These are phyloP conservation scores for Dioscorea alata DNA, from an alignment of 106 monocot genomes.

Conservation along the genomic window DNA sequence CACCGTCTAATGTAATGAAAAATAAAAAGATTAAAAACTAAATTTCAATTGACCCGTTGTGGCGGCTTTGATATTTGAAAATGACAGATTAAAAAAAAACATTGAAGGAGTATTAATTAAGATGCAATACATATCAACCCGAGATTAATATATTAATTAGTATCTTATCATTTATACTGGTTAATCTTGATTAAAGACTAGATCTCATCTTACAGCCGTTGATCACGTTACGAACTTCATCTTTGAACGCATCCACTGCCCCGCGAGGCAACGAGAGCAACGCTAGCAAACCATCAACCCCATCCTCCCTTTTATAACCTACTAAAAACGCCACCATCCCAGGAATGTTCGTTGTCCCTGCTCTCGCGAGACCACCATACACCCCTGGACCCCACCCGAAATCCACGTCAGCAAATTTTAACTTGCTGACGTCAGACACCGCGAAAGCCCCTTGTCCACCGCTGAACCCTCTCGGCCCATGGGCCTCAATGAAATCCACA, in stretches of 20 bases:
- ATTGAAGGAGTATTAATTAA: too few relatives aligned
- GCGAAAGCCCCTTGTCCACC: constrained; percentile 3
- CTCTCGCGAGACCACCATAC: constrained; percentile 5
- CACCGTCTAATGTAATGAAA: too few relatives aligned
- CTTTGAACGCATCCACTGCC: constrained; percentile 5
- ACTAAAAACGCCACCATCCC: constrained; percentile 7
- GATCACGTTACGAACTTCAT: background rate
- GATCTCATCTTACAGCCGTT: too few relatives aligned
- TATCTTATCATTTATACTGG: too few relatives aligned
- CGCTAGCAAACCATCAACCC: constrained; percentile 7
- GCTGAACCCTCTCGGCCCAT: background rate
- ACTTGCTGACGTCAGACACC: constrained; percentile 4
- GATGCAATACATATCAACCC: too few relatives aligned
- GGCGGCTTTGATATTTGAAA: too few relatives aligned
- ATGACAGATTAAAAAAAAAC: too few relatives aligned
- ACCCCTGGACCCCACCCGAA: constrained; percentile 5
- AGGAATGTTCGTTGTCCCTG: background rate
- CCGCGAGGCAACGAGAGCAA: background rate
- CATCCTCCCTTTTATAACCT: constrained; percentile 4
- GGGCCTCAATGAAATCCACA: constrained; percentile 2
- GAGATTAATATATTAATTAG: too few relatives aligned
- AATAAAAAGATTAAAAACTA: too few relatives aligned
- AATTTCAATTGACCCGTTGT: too few relatives aligned
- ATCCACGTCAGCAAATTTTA: constrained; percentile 5
- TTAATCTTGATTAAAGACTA: too few relatives aligned